Evolutionary conservation across 257 asterid genomes (phyloP).

Genomic region (Plantago elongata): DNA sequence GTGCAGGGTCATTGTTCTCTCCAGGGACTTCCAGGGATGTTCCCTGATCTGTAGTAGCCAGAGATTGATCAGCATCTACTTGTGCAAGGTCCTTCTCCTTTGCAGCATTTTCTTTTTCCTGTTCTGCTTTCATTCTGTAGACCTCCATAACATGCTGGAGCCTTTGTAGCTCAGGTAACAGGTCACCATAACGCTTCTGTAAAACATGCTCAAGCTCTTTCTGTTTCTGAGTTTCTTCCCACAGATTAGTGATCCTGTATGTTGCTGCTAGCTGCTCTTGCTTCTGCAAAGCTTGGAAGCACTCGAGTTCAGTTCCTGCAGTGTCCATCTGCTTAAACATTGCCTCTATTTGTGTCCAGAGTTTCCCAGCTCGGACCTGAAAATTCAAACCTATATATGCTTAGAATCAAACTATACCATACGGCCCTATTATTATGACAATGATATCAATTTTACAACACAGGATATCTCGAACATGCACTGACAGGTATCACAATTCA

Average conservation of each 20-base stretch:
- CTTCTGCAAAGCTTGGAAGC: slow-evolving; percentile 74
- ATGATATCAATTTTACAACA: background rate
- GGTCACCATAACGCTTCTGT: slow-evolving; percentile 74
- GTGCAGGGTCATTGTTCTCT: no score
- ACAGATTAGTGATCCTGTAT: slow-evolving; percentile 65
- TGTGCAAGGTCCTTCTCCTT: slow-evolving; percentile 24
- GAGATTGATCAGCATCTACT: slow-evolving; percentile 14
- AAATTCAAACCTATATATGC: slow-evolving; percentile 3
- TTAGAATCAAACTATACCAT: slow-evolving; percentile 14
- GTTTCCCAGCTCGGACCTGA: slow-evolving; percentile 75
- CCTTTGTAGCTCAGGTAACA: slow-evolving; percentile 49
- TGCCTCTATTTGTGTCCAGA: slow-evolving; percentile 73
- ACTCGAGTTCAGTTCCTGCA: slow-evolving; percentile 80
- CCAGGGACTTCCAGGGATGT: slow-evolving; percentile 2
- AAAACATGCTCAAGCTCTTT: slow-evolving; percentile 73
- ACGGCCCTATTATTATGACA: background rate
- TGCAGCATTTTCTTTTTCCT: slow-evolving; percentile 42
- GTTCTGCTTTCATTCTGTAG: slow-evolving; percentile 43
- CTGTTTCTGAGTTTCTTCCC: slow-evolving; percentile 99
- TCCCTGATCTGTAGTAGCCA: slow-evolving; percentile 16
- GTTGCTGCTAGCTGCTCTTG: slow-evolving; percentile 79
- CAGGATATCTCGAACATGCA: background rate
- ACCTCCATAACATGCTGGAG: slow-evolving; percentile 36
- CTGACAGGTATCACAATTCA: background rate
- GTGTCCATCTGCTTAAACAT: slow-evolving; percentile 84